Conservation (phyloP, 2,329 filamentous ascomycete genomes). For the Penicillium rolfsii region DNA sequence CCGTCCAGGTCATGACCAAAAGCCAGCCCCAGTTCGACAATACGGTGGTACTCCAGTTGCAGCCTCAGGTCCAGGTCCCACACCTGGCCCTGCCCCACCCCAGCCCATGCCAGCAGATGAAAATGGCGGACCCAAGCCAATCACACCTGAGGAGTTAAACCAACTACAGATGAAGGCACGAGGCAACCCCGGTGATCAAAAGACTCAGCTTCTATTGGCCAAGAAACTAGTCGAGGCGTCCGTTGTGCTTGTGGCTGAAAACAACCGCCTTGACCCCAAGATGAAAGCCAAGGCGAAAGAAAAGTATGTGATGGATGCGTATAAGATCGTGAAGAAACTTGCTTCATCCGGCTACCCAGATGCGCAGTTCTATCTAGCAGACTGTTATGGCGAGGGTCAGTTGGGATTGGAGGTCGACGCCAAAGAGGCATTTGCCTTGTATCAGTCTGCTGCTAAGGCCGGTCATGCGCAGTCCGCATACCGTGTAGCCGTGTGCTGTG, state of each 20-base stretch:
- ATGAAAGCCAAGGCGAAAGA: slow-evolving; percentile 70
- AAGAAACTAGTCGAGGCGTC: slow-evolving; percentile 87
- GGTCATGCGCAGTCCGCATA: slow-evolving; percentile 88
- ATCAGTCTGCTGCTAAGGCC: slow-evolving; percentile 89
- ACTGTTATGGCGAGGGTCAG: slow-evolving; percentile 80
- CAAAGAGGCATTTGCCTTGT: slow-evolving; percentile 90
- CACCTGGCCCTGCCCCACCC: slow-evolving; percentile 26
- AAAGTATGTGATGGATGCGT: slow-evolving; percentile 79
- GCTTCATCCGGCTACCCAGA: slow-evolving; percentile 72
- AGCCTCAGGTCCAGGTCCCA: slow-evolving; percentile 41
- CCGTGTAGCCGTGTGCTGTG: slow-evolving; percentile 93
- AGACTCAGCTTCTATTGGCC: slow-evolving; percentile 71
- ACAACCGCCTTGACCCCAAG: slow-evolving; percentile 69
- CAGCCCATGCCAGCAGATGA: slow-evolving; percentile 16
- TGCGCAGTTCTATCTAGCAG: slow-evolving; percentile 92
- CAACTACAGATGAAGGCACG: slow-evolving; percentile 70
- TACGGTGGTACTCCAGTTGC: slow-evolving; percentile 47
- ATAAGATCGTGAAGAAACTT: slow-evolving; percentile 91
- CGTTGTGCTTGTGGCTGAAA: slow-evolving; percentile 75
- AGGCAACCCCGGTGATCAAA: slow-evolving; percentile 71
- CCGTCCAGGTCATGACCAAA: slow-evolving; percentile 55
- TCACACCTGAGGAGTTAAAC: slow-evolving; percentile 80
- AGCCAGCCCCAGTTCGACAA: slow-evolving; percentile 58
- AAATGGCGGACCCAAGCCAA: slow-evolving; percentile 50
- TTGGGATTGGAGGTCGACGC: slow-evolving; percentile 79